Base-by-base conservation (phyloP, 805 yeast genomes). In the Candida golubevii region DNA sequence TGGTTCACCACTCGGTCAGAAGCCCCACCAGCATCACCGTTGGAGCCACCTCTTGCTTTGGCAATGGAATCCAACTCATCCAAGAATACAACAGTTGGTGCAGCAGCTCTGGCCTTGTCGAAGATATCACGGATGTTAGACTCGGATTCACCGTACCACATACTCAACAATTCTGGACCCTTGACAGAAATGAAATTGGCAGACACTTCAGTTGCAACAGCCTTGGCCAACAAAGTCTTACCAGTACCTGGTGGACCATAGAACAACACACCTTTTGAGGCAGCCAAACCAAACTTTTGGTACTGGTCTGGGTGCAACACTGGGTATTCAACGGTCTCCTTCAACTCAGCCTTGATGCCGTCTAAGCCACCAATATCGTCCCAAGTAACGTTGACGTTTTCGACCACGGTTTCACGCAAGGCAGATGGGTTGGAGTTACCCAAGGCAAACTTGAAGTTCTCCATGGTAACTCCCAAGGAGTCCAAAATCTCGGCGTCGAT, bases 161-260 rank as follows among this genome's bases (percentile, higher is more conserved):
- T 91, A 70, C 96, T 87, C 65, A 91, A 80, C 66, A 91, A 77
- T 72, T 89, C 97, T 32, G 97, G 97, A 57, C 97, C 97, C 73
- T 89, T 89, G 43, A 91, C 98, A 39, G 96, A 86, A 56, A 93
- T 93, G 72, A 93, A 93, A 69, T 93, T 93, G 31, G 99, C 99
- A 50, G 97, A 87, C 33, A 93, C 98, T 69, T 93, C 99, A 39
- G 98, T 93, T 39, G 99, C 99, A 57, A 93, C 98, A 44, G 99
- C 99, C 73, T 93, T 93, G 38, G 99, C 99, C 60, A 93, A 78
- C 62, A 93, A 74, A 4, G 99, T 93, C 75, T 93, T 93, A 89
- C 99, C 99, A 49, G 98, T 93, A 86, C 99, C 99, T 49, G 99
- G 99, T 42, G 99, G 99, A 58, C 99, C 99, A 67, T 86, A 93